A percentile compares a stretch with the other conserved stretches of the same genome.
phyloP scores from a whole-genome alignment of 2,329 filamentous ascomycete species.

The Didymella pomorum region DNA sequence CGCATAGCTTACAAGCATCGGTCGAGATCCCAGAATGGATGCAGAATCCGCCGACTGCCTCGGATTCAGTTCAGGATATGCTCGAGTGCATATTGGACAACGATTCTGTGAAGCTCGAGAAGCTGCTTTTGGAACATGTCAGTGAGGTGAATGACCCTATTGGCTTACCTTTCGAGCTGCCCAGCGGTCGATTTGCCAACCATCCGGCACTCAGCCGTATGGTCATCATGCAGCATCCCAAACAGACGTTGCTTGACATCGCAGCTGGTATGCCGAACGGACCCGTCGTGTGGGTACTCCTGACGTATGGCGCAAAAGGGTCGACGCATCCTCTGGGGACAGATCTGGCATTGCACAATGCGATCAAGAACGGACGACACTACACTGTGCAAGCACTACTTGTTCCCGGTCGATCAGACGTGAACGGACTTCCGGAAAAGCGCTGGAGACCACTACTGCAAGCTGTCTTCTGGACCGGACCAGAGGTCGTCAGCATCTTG shows the following conservation, averaged over 20 bases:
- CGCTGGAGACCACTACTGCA: conserved; percentile 44
- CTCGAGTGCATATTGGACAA: conserved; percentile 37
- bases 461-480: conserved; percentile 43
- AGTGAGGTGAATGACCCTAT: conserved; percentile 42
- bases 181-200: conserved; percentile 33
- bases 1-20: conserved; percentile 19
- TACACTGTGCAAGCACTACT: conserved; percentile 43
- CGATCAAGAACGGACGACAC: conserved; percentile 45
- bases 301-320: conserved; percentile 41
- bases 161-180: conserved; percentile 40
- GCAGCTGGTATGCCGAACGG: conserved; percentile 42
- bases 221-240: conserved; percentile 42
- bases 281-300: conserved; percentile 37
- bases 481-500: conserved; percentile 41
- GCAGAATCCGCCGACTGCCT: conserved; percentile 21
- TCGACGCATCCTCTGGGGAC: conserved; percentile 44
- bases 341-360: conserved; percentile 47
- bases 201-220: conserved; percentile 38
- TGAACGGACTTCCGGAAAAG: conserved; percentile 37
- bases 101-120: conserved; percentile 37
- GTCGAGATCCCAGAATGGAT: conserved; percentile 27
- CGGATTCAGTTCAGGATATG: conserved; percentile 38
- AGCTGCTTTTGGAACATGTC: conserved; percentile 34
- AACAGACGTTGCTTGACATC: conserved; percentile 45
- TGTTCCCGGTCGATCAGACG: conserved; percentile 31